Evolutionary conservation across 2,329 filamentous ascomycete genomes (phyloP), one percentile per base, ranked within the genome.

Genomic region (Fusarium heterosporum): DNA sequence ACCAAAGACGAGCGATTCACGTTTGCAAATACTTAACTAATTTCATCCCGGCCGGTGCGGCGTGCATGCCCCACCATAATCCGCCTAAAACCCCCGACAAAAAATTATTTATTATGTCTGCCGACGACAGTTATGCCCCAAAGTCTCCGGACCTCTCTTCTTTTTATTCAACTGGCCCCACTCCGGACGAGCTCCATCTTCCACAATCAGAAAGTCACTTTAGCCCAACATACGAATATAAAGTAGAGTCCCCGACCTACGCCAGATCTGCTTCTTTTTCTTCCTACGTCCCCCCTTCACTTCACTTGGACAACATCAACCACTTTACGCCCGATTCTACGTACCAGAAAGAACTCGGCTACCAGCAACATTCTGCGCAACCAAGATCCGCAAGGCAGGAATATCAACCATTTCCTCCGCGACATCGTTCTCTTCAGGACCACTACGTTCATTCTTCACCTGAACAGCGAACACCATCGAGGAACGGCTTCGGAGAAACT

Each of bases 91-190:
- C 34, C 50, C 54, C 56, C 53, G 56, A 65, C 54, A 63, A 65
- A 69, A 72, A 72, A 75, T 71, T 52, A 66, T 55, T 69, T 69
- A 69, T 69, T 64, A 80, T 78, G 79, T 85, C 86, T 80, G 81
- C 79, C 70, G 79, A 81, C 74, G 82, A 84, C 72, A 79, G 78
- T 62, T 87, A 87, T 78, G 84, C 83, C 69, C 85, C 85, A 69
- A 85, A 83, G 76, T 87, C 85, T 71, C 85, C 85, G 73, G 85
- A 87, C 79, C 81, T 87, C 68, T 87, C 85, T 61, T 85, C 83
- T 60, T 83, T 87, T 76, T 84, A 82, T 71, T 78, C 83, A 62
- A 74, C 77, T 64, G 68, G 74, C 72, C 75, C 78, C 74, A 76
- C 75, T 67, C 72, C 75, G 63, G 77, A 78, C 64, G 74, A 76